Evolutionary conservation across 768 basidiomycete genomes (phyloP), one percentile per base, ranked within the genome.

Genomic region (Boletus huronensis): DNA sequence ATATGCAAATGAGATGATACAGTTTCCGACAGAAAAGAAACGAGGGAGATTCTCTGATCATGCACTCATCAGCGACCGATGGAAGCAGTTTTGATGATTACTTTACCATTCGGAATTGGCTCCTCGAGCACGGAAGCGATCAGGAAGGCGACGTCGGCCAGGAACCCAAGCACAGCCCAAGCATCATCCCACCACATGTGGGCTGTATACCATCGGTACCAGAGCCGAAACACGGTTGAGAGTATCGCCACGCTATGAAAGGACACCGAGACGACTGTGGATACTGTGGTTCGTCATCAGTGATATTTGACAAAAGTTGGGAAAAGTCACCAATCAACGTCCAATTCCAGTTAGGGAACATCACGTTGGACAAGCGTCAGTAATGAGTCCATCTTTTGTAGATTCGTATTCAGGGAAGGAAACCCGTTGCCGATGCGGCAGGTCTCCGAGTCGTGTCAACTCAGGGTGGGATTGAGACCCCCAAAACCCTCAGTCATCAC

Each of bases 181-280:
- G 46, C 60, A 34, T 68, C 68, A 23, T 68, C 66, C 36, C 36
- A 38, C 36, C 36, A 38, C n/a, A 38, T 38, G 9, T 61, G 65
- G 6, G 28, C 42, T 19, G 39, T 60, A 41, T 53, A 40, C 62
- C 55, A 64, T 44, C 55, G 47, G 29, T 61, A 70, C 52, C 57
- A 59, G 36, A 65, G 51, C 36, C 67, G 56, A 39, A 70, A 68
- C 29, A 63, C 10, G 11, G 65, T 65, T 2, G 40, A 53, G n/a
- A 58, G 26, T 49, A 69, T 58, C 5, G 67, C 62, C 14, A 57
- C 43, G 5, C 59, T 11, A 25, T 69, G 67, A 39, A 67, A 60
- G 32, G 58, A 57, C 9, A 19, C 46, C 4, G 62, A 54, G 21
- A 58, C 23, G 14, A 42, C 67, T 65, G 38, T 1, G 21, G 21